Percentiles rank a stretch among this genome's conserved stretches.
These are phyloP conservation scores for Centaurea solstitialis DNA, from an alignment of 129 eudicot genomes.

Conservation along the genomic window DNA sequence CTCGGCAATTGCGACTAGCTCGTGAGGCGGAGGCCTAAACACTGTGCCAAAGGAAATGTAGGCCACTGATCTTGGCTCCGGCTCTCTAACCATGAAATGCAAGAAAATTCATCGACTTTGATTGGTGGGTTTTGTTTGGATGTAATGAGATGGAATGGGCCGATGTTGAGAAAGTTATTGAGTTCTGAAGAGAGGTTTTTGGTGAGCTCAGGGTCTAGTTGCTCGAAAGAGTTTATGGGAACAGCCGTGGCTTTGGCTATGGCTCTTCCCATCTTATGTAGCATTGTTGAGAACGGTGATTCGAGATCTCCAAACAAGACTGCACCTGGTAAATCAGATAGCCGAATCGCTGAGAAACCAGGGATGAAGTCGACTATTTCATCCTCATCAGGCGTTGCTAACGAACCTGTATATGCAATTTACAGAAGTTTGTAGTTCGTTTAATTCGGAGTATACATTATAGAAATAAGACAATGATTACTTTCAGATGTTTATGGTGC, in stretches of 20 bases:
- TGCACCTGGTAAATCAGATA: slow-evolving; percentile 53
- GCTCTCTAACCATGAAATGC: slow-evolving; percentile 54
- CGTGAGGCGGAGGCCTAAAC: slow-evolving; percentile 48
- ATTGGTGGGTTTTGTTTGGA: slow-evolving; percentile 23
- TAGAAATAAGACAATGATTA: too few relatives aligned
- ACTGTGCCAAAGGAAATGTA: slow-evolving; percentile 69
- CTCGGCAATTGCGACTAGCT: slow-evolving; percentile 53
- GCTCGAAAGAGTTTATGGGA: slow-evolving; percentile 56
- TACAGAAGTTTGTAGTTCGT: neutral
- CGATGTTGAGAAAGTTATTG: slow-evolving; percentile 43
- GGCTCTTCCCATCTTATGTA: slow-evolving; percentile 50
- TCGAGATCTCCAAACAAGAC: slow-evolving; percentile 45
- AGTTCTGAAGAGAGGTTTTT: slow-evolving; percentile 43
- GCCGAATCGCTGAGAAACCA: slow-evolving; percentile 37
- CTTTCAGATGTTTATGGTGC: neutral
- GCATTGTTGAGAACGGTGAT: slow-evolving; percentile 49
- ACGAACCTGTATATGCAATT: slow-evolving; percentile 16
- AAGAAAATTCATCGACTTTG: slow-evolving; percentile 32
- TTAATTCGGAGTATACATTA: neutral
- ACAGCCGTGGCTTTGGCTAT: slow-evolving; percentile 55
- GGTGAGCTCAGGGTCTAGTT: slow-evolving; percentile 47
- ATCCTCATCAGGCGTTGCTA: slow-evolving; percentile 29
- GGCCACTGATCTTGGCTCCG: slow-evolving; percentile 41
- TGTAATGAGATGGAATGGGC: slow-evolving; percentile 45
- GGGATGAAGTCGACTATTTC: slow-evolving; percentile 47